Percentiles rank a stretch among this genome's conserved stretches.
Conservation (phyloP, 345 rosid species). For the Camelina neglecta region DNA sequence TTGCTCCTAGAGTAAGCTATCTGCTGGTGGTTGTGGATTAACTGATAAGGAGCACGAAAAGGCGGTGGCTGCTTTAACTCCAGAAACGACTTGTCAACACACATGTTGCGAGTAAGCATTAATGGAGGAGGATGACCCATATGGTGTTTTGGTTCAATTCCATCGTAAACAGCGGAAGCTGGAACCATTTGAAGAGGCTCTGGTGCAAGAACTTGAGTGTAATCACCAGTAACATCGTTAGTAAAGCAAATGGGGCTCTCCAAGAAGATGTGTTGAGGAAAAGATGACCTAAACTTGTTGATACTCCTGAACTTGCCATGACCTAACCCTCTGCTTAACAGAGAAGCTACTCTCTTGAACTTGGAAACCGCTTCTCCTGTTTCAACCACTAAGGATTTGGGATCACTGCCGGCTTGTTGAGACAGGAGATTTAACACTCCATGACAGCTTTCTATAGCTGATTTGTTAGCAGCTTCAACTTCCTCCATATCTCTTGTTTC, state of each 20-base stretch:
- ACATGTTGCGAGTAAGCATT: constrained; percentile 41
- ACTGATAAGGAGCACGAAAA: constrained; percentile 50
- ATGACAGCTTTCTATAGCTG: constrained; percentile 61
- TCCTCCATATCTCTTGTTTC: constrained; percentile 46
- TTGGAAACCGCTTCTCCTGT: constrained; percentile 61
- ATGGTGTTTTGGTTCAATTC: constrained; percentile 44
- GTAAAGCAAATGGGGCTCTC: constrained; percentile 52
- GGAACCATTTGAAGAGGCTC: constrained; percentile 68
- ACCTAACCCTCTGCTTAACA: constrained; percentile 50
- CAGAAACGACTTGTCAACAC: constrained; percentile 51
- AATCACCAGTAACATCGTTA: constrained; percentile 20
- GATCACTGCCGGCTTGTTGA: constrained; percentile 50
- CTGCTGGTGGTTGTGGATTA: constrained; percentile 59
- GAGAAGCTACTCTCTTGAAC: constrained; percentile 65
- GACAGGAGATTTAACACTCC: constrained; percentile 58
- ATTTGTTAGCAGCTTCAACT: constrained; percentile 58
- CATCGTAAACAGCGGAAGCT: constrained; percentile 41
- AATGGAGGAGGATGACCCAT: constrained; percentile 36
- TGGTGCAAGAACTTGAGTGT: constrained; percentile 56
- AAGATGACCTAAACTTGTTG: constrained; percentile 55
- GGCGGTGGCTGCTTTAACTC: constrained; percentile 58
- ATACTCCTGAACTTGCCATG: constrained; percentile 59
- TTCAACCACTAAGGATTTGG: constrained; percentile 50
- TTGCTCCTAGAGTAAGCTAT: constrained; percentile 54
- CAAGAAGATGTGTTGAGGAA: constrained; percentile 63